phyloP scores from a whole-genome alignment of 1,139 yeast genomes.

The Trichomonascaceae sp. region DNA sequence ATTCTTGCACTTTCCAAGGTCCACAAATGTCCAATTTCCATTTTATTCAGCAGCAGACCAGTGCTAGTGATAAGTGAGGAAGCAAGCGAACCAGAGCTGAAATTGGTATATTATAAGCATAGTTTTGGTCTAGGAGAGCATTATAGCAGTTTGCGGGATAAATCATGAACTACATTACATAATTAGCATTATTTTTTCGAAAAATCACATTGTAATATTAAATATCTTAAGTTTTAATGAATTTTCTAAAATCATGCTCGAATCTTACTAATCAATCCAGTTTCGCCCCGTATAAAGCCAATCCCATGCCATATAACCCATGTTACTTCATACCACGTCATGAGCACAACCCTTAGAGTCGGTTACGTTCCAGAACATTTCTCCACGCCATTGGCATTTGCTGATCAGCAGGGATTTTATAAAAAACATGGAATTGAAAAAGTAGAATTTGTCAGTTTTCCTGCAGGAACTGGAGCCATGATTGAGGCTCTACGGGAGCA shows the following conservation, averaged over 20 bases:
- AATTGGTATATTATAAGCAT: conserved; percentile 77
- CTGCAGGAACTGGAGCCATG: conserved; percentile 85
- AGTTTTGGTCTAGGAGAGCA: conserved; percentile 91
- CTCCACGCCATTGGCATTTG: conserved; percentile 77
- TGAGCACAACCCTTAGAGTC: conserved; percentile 39
- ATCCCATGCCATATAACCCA: neutral
- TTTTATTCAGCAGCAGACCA: conserved; percentile 71
- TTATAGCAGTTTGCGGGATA: conserved; percentile 73
- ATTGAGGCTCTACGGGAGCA: conserved; percentile 62
- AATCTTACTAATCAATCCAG: neutral
- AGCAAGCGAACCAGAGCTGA: conserved; percentile 43
- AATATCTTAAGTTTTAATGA: too few species aligned
- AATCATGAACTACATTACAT: neutral
- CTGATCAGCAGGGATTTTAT: conserved; percentile 55
- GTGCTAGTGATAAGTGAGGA: conserved; percentile 53
- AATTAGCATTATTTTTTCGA: neutral
- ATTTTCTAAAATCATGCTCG: neutral
- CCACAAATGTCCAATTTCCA: conserved; percentile 64
- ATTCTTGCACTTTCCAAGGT: conserved; percentile 69
- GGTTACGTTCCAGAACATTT: conserved; percentile 92
- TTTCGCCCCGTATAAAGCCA: neutral
- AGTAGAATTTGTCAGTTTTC: conserved; percentile 64
- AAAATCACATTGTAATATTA: neutral
- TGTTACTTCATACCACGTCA: neutral
- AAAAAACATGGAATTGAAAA: conserved; percentile 39